phyloP scores from a whole-genome alignment of 306 rosid genomes.

The Cucurbita ficifolia region DNA sequence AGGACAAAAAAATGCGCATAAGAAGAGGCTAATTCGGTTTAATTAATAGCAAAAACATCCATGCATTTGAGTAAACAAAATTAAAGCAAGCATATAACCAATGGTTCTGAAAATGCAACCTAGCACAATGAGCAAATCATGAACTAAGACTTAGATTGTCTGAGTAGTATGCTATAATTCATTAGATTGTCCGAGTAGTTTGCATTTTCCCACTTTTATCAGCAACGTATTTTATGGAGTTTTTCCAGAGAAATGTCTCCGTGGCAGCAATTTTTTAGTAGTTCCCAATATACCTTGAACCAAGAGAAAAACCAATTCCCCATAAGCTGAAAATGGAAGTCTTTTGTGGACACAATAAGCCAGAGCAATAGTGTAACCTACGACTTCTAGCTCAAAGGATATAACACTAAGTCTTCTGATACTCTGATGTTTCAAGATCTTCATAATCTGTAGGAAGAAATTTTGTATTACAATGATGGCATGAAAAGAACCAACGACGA shows the following conservation, averaged over 20 bases:
- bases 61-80: neutral
- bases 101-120: neutral
- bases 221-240: neutral
- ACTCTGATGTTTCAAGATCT: conserved; percentile 54
- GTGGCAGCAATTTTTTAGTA: neutral
- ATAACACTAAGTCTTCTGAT: conserved; percentile 76
- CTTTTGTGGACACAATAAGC: conserved; percentile 90
- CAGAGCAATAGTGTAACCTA: conserved; percentile 74
- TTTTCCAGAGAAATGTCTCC: neutral
- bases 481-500: neutral
- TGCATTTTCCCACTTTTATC: neutral
- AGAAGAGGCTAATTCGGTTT: neutral
- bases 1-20: neutral
- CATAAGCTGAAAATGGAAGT: conserved; percentile 88
- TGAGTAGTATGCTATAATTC: neutral
- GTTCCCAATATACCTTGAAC: conserved; percentile 44
- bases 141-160: neutral
- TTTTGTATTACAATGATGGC: neutral
- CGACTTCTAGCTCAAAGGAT: conserved; percentile 75
- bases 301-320: conserved; percentile 76
- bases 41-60: neutral
- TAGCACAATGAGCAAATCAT: neutral
- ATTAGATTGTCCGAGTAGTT: neutral
- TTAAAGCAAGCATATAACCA: neutral
- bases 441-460: conserved; percentile 43